These are phyloP conservation scores for Rickenella mellea DNA, from an alignment of 768 basidiomycete species.

Conservation along the genomic window DNA sequence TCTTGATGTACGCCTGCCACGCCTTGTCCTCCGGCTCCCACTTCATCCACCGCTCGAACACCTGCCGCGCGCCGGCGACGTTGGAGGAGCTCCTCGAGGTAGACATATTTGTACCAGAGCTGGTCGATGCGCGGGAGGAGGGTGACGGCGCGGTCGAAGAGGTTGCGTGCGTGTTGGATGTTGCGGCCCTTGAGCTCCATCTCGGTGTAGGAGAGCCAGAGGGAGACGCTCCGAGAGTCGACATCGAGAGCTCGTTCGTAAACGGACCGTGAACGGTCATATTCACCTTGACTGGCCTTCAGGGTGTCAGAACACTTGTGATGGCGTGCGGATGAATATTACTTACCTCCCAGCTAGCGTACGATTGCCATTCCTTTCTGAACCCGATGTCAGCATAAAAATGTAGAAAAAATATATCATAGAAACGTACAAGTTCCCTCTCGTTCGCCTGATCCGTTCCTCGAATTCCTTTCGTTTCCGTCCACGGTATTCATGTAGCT, in stretches of 20 bases:
- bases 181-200: constrained; percentile 98
- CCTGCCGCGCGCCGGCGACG: constrained; percentile 90
- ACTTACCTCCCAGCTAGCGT: constrained; percentile 76
- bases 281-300: constrained; percentile 93
- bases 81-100: constrained; percentile 96
- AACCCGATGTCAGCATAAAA: constrained; percentile 1
- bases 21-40: constrained; percentile 99
- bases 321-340: neutral
- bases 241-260: constrained; percentile 97
- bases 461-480: constrained; percentile 86
- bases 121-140: constrained; percentile 93
- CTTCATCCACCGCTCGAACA: constrained; percentile 99
- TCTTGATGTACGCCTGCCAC: constrained; percentile 99
- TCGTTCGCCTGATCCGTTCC: constrained; percentile 69
- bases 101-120: constrained; percentile 99
- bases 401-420: neutral
- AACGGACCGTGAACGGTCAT: constrained; percentile 86
- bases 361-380: constrained; percentile 83
- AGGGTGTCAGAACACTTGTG: neutral
- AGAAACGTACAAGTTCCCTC: constrained; percentile 63
- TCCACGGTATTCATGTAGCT: constrained; percentile 67
- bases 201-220: constrained; percentile 93
- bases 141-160: constrained; percentile 95
- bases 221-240: constrained; percentile 77
- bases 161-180: constrained; percentile 92